Evolutionary conservation across 345 rosid genomes (phyloP).

Genomic region (Salix udensis): DNA sequence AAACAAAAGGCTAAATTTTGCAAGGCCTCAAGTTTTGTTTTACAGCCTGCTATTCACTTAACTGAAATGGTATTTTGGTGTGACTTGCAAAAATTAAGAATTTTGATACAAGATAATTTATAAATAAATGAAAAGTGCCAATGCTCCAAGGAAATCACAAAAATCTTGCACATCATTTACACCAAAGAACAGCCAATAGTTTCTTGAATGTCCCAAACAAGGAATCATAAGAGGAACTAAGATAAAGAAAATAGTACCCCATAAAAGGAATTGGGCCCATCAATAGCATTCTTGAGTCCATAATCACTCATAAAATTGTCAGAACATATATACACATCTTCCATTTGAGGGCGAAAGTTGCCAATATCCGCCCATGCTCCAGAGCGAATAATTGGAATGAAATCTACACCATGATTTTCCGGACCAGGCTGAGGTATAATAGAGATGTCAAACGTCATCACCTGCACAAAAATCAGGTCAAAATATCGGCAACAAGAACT

Average conservation of each 20-base stretch:
- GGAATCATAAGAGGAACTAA: not conserved
- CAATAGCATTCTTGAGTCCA: slow-evolving; percentile 36
- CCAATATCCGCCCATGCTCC: slow-evolving; percentile 87
- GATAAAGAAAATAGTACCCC: slow-evolving; percentile 50
- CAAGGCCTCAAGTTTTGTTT: not conserved
- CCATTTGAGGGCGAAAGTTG: slow-evolving; percentile 58
- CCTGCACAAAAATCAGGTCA: slow-evolving; percentile 43
- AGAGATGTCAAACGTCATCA: slow-evolving; percentile 43
- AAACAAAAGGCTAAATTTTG: not conserved
- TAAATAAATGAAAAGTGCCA: not conserved
- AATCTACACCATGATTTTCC: slow-evolving; percentile 39
- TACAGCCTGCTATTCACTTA: not conserved
- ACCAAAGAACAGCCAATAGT: not conserved
- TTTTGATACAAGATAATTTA: not conserved
- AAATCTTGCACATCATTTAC: not conserved
- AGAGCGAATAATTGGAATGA: slow-evolving; percentile 63
- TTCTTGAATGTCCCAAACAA: not conserved
- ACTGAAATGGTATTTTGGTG: not conserved
- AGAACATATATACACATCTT: slow-evolving; percentile 63
- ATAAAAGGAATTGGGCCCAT: slow-evolving; percentile 73
- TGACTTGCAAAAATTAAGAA: not conserved
- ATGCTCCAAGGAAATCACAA: not conserved
- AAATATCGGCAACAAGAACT: slow-evolving; percentile 7
- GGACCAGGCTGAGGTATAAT: slow-evolving; percentile 33
- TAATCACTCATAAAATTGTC: slow-evolving; percentile 56